Evolutionary conservation across 257 asterid species (phyloP), one percentile per base, ranked within the genome.

Genomic region (Jacaranda mimosifolia): DNA sequence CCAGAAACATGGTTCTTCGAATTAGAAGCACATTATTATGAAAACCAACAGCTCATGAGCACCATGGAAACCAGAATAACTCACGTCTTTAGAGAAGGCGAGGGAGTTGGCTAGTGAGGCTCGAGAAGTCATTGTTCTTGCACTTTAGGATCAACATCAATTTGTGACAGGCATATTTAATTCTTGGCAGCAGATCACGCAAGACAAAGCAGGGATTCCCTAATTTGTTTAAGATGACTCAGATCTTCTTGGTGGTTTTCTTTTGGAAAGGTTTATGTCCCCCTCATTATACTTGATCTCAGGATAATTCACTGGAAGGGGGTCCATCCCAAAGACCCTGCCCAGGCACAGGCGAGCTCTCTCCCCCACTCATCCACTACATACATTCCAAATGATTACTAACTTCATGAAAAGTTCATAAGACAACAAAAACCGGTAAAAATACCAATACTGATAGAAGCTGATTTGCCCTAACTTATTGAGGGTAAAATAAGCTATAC

Each of bases 361-460:
- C 32, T 2, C 1, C 32, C 32, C 32, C 69, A 63, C 49, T 17
- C 42, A 75, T 63, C 49, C 75, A 79, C 48, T 48, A 57, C 55
- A 42, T n/a, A 59, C 8, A 15, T 58, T 55, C 43, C 69, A 57
- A 58, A 59, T 35, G 18, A 51, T 63, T 72, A 21, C 21, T 19
- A 7, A 58, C 45, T 39, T 48, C 53, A 3, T 42, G 48, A 76
- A 57, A 17, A 17, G 64, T 13, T 43, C 1, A n/a, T 26, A 40
- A 63, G 51, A 38, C 32, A 52, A 57, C 49, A 57, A 35, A 66
- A 77, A 36, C 32, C n/a, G 51, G 55, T 56, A 63, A 51, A 46
- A 42, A 14, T 5, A 14, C 71, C 74, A 72, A 19, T n/a, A 13
- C 40, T 32, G 46, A 12, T 55, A 74, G 35, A 63, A 68, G 49